Base-by-base conservation (phyloP, 2,329 filamentous ascomycete genomes). In the Pestalotiopsis sp. region DNA sequence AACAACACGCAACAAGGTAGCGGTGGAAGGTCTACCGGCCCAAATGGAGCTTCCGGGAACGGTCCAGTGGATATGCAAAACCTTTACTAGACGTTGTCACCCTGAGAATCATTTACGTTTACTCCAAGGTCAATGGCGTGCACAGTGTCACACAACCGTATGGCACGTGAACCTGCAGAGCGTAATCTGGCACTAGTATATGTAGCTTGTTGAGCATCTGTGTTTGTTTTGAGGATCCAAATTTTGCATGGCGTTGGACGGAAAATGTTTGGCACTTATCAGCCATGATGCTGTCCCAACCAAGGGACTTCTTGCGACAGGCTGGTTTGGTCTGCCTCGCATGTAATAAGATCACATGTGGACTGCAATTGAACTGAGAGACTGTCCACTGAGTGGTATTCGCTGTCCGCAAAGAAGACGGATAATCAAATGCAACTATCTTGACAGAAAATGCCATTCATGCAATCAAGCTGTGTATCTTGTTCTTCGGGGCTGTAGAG, bases 51-150 rank as follows among this genome's bases (percentile, higher is more conserved):
- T n/a, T 13, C 13, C 14, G 14, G 56, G 13, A 38, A 40, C 17
- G 75, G 75, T 0, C 69, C 77, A 40, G 59, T 61, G 31, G 82
- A 84, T 66, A 66, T 84, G 64, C 80, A 83, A 71, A 83, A 77
- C 62, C 81, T 81, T 69, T 84, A 84, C 70, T 84, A 66, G 65
- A 41, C 23, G 27, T 12, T 40, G 65, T 59, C 25, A 59, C 36
- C 7, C 27, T 31, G 63, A 14, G 45, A 58, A 23, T n/a, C 23
- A 17, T 58, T 58, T 23, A 58, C n/a, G n/a, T 27, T 27, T n/a
- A n/a, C 25, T 59, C 23, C 11, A 17, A 25, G 57, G 57, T 13
- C 20, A 27, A 27, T 25, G 27, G 3, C 14, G 11, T 14, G 23
- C 3, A 4, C 7, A 9, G 23, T 59, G 23, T n/a, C 45, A 52